Evolutionary conservation across 1,139 yeast species (phyloP).

Genomic region (Geotrichum bryndzae): DNA sequence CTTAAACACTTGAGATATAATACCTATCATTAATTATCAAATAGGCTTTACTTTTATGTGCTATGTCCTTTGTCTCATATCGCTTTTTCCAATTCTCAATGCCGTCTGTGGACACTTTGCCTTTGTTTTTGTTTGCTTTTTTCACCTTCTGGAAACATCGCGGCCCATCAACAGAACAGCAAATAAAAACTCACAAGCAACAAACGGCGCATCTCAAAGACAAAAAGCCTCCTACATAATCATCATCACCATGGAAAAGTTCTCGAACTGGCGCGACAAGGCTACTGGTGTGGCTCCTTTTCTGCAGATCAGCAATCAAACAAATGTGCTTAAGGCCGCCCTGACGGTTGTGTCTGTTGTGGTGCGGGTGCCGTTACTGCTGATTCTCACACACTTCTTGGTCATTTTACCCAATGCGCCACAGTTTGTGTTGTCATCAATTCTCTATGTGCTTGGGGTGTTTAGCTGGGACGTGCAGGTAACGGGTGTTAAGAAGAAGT

Average conservation of each 20-base stretch:
- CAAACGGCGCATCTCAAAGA: background rate
- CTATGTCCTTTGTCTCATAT: background rate
- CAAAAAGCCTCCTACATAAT: background rate
- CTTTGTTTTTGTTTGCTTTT: background rate
- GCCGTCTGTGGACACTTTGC: background rate
- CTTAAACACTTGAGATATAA: background rate
- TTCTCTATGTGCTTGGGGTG: constrained; percentile 19
- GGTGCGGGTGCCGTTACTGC: constrained; percentile 26
- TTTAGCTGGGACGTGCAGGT: constrained; percentile 18
- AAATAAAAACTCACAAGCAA: background rate
- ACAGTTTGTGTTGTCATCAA: constrained; percentile 21
- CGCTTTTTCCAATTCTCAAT: background rate
- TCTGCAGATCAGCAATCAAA: constrained; percentile 22
- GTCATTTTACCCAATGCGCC: constrained; percentile 14
- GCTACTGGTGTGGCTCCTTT: constrained; percentile 42
- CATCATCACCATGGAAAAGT: constrained; percentile 35
- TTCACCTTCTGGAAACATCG: background rate
- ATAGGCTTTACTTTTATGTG: background rate
- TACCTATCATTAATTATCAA: background rate
- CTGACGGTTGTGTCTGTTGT: constrained; percentile 21
- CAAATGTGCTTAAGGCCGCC: constrained; percentile 14
- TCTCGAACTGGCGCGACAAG: constrained; percentile 38
- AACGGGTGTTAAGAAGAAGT: constrained; percentile 18
- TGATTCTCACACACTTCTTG: constrained; percentile 20
- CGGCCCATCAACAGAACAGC: background rate